A percentile compares a stretch with the other conserved stretches of the same genome.
Evolutionary conservation across 768 basidiomycete genomes (phyloP).

Genomic region (Pleurotus pulmonarius): DNA sequence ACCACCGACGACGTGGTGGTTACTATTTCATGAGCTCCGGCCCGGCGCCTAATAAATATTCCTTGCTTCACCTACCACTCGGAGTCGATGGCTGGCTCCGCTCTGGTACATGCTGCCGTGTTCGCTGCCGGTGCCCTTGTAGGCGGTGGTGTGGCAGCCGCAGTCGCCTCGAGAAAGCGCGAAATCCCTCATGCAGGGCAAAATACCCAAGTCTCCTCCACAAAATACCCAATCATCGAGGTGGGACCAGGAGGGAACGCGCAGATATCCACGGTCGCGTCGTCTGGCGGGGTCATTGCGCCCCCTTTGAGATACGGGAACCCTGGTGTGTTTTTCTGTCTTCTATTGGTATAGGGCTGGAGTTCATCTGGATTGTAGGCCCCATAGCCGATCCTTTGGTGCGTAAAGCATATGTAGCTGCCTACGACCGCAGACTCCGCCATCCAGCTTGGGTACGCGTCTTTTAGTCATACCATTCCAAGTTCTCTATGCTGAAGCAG

Average conservation of each 20-base stretch:
- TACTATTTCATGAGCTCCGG: background rate
- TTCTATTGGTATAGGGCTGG: conserved; percentile 5
- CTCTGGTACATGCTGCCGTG: conserved; percentile 59
- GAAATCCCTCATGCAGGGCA: conserved; percentile 12
- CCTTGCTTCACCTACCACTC: too few relatives aligned
- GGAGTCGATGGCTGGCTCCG: conserved; percentile 26
- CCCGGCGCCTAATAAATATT: background rate
- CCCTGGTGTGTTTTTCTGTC: conserved; percentile 52
- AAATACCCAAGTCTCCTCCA: conserved; percentile 11
- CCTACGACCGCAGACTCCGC: conserved; percentile 84
- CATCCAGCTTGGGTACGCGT: conserved; percentile 89
- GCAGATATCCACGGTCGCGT: conserved; percentile 31
- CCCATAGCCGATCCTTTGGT: conserved; percentile 79
- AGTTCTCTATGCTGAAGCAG: background rate
- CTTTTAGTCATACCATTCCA: background rate
- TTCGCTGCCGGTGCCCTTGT: conserved; percentile 83
- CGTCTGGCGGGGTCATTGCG: conserved; percentile 18
- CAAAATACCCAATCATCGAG: conserved; percentile 38
- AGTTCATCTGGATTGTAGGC: conserved; percentile 41
- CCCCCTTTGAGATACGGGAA: conserved; percentile 72
- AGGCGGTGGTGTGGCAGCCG: conserved; percentile 70
- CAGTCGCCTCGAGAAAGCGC: conserved; percentile 31
- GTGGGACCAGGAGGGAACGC: conserved; percentile 41
- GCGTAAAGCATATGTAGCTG: conserved; percentile 81
- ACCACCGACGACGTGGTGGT: background rate